Evolutionary conservation across 2,329 filamentous ascomycete species (phyloP).

Genomic region (Penicillium verrucosum): DNA sequence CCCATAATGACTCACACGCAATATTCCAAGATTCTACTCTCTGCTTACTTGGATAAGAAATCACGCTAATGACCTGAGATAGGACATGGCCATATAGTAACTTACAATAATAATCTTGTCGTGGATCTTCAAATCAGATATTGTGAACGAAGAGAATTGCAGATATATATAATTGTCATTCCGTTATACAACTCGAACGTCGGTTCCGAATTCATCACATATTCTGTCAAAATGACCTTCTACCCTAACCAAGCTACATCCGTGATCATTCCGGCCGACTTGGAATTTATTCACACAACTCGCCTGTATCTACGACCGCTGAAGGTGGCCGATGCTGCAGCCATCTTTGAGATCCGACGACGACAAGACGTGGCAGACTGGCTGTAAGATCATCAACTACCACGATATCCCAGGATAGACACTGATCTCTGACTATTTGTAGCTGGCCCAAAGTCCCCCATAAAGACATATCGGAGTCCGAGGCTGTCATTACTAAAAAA

Average conservation of each 20-base stretch:
- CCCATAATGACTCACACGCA: background rate
- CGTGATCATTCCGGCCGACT: constrained; percentile 12
- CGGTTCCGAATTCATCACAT: background rate
- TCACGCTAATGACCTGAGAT: background rate
- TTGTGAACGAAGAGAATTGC: background rate
- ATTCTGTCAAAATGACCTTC: constrained; percentile 3
- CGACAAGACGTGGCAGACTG: constrained; percentile 28
- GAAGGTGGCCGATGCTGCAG: constrained; percentile 16
- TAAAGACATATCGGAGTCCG: constrained; percentile 14
- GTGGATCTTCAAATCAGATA: background rate
- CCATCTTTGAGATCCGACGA: constrained; percentile 24
- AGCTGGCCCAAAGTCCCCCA: constrained; percentile 16
- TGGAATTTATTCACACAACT: constrained; percentile 11
- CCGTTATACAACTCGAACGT: background rate
- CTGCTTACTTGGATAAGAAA: background rate
- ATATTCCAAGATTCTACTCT: background rate
- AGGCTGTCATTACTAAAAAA: constrained; percentile 12
- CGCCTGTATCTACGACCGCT: constrained; percentile 22
- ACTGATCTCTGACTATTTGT: background rate
- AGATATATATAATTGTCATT: background rate
- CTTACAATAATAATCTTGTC: too few relatives aligned
- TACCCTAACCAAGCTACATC: constrained; percentile 13
- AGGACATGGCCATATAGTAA: background rate
- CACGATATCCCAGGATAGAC: background rate
- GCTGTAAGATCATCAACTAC: constrained; percentile 20